phyloP scores from a whole-genome alignment of 2,329 filamentous ascomycete genomes.

The Pseudocercospora crystallina region DNA sequence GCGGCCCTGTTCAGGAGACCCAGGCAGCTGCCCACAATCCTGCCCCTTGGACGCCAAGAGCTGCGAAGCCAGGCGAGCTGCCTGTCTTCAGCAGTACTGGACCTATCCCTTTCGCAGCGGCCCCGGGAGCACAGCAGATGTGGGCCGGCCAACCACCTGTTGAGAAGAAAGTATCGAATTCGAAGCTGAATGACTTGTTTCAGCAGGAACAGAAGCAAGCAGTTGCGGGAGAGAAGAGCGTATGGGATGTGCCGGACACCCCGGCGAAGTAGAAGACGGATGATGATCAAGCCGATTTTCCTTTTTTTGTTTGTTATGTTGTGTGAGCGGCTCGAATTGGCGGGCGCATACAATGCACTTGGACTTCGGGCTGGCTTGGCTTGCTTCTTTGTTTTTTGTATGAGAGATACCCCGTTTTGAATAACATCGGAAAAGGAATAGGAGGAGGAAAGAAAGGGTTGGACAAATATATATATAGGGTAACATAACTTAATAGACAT shows the following conservation, averaged over 20 bases:
- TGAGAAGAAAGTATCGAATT: neutral
- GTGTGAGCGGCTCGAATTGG: too few relatives aligned
- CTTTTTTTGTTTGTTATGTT: too few relatives aligned
- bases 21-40: neutral
- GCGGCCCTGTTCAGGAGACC: neutral
- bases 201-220: conserved; percentile 3
- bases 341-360: too few relatives aligned
- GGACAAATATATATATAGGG: too few relatives aligned
- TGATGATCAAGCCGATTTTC: too few relatives aligned
- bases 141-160: neutral
- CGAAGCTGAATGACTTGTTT: neutral
- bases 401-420: too few relatives aligned
- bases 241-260: conserved; percentile 51
- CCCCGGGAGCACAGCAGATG: conserved; percentile 4
- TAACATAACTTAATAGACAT: too few relatives aligned
- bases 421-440: too few relatives aligned
- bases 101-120: conserved; percentile 33
- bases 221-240: conserved; percentile 23
- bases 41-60: conserved; percentile 1
- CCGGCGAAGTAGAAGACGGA: conserved; percentile 27
- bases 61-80: conserved; percentile 14
- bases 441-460: too few relatives aligned
- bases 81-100: conserved; percentile 34
- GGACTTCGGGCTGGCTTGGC: too few relatives aligned
- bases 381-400: too few relatives aligned